Evolutionary conservation across 805 yeast genomes (phyloP).

Genomic region (Allodekkera sacchari): DNA sequence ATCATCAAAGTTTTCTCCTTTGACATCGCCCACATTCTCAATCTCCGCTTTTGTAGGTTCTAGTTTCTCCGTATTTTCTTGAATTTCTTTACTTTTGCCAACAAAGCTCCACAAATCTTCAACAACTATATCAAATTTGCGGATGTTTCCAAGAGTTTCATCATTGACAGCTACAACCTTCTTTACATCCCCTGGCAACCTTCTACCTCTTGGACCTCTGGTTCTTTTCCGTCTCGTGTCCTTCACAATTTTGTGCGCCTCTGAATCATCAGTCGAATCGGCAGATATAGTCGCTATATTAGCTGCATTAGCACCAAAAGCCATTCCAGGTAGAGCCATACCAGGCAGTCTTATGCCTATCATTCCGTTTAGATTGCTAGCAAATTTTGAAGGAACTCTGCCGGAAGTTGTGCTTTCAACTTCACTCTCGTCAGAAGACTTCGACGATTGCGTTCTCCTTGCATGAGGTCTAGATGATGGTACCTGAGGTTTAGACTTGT

Average conservation of each 20-base stretch:
- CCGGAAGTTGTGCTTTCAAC: constrained; percentile 1
- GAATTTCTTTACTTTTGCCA: constrained; percentile 4
- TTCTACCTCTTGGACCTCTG: constrained; percentile 68
- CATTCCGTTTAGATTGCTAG: constrained; percentile 52
- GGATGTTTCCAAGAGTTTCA: constrained; percentile 19
- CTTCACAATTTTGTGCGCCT: constrained; percentile 8
- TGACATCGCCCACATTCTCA: not conserved
- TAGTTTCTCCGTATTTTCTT: not conserved
- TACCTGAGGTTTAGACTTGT: constrained; percentile 11
- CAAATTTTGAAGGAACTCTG: constrained; percentile 29
- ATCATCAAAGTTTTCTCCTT: not conserved
- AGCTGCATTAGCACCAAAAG: constrained; percentile 15
- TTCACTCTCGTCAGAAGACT: not conserved
- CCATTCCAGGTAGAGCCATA: constrained; percentile 47
- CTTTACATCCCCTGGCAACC: constrained; percentile 50
- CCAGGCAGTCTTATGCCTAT: constrained; percentile 45
- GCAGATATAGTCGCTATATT: constrained; percentile 3
- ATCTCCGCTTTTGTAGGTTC: not conserved
- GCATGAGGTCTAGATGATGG: constrained; percentile 17
- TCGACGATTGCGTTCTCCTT: not conserved
- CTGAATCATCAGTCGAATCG: constrained; percentile 2
- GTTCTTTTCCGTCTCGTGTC: constrained; percentile 47
- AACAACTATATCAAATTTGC: constrained; percentile 25
- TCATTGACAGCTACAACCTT: constrained; percentile 31
- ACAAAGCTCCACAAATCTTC: constrained; percentile 31